These are phyloP conservation scores for Botrytis squamosa DNA, from an alignment of 2,329 filamentous ascomycete species.

Conservation along the genomic window DNA sequence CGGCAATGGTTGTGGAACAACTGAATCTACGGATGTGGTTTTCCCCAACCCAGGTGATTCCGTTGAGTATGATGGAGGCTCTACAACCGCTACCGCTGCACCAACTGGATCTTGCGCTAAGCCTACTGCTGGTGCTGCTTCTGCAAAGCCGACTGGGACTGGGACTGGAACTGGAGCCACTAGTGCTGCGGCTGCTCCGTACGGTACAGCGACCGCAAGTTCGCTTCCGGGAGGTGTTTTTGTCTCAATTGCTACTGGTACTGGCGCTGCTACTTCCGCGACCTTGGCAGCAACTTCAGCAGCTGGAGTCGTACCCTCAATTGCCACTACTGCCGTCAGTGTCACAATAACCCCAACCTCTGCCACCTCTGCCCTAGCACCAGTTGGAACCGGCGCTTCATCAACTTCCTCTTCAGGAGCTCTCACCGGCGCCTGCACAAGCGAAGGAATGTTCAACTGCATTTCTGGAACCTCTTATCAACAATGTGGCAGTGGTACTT, in stretches of 20 bases:
- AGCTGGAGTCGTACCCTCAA: slow-evolving; percentile 22
- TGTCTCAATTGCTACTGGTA: background rate
- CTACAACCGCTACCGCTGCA: slow-evolving; percentile 35
- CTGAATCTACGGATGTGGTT: slow-evolving; percentile 54
- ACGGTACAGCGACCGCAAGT: slow-evolving; percentile 21
- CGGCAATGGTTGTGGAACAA: slow-evolving; percentile 53
- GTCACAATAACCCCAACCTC: slow-evolving; percentile 21
- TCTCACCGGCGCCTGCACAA: slow-evolving; percentile 45
- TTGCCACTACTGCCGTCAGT: slow-evolving; percentile 21
- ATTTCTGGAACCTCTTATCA: slow-evolving; percentile 52
- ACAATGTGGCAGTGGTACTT: slow-evolving; percentile 53
- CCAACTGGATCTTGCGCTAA: slow-evolving; percentile 27
- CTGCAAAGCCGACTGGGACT: background rate
- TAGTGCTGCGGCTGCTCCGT: slow-evolving; percentile 23
- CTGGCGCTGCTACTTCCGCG: slow-evolving; percentile 18
- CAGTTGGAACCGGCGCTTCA: slow-evolving; percentile 28
- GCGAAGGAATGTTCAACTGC: slow-evolving; percentile 56
- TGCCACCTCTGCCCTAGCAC: slow-evolving; percentile 21
- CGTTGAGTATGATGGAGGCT: slow-evolving; percentile 48
- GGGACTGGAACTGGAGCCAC: slow-evolving; percentile 5
- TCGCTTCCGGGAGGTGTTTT: slow-evolving; percentile 17
- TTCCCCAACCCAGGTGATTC: slow-evolving; percentile 67
- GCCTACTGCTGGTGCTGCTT: slow-evolving; percentile 36
- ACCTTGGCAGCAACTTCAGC: slow-evolving; percentile 23
- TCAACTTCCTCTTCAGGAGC: slow-evolving; percentile 24